Evolutionary conservation across 768 basidiomycete genomes (phyloP).

Genomic region (Tephrocybe sp.): DNA sequence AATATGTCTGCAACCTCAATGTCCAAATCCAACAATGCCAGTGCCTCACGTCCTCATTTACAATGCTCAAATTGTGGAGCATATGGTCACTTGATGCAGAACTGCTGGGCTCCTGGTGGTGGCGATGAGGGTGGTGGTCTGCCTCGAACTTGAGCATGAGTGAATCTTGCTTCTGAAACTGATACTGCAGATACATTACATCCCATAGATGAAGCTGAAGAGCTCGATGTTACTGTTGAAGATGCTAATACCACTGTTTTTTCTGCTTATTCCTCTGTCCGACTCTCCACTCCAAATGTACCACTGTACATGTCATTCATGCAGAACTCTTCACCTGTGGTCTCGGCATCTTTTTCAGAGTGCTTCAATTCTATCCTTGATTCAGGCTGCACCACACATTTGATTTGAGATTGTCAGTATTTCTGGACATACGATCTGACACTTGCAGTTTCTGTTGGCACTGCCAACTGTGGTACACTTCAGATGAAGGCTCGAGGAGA

Average conservation of each 20-base stretch:
- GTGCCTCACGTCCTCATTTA: background rate
- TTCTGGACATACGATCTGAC: constrained; percentile 17
- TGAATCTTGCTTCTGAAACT: background rate
- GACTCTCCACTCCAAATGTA: background rate
- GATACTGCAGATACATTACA: background rate
- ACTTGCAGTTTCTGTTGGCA: constrained; percentile 11
- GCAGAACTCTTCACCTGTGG: background rate
- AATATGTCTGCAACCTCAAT: too few relatives aligned
- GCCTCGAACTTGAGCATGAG: background rate
- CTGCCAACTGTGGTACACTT: constrained; percentile 21
- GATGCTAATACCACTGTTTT: background rate
- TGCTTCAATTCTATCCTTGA: constrained; percentile 17
- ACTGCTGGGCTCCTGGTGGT: constrained; percentile 7
- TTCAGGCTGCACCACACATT: constrained; percentile 21
- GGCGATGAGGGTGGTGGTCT: background rate
- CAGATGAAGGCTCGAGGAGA: constrained; percentile 8
- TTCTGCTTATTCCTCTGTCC: background rate
- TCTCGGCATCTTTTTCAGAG: background rate
- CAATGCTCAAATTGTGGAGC: constrained; percentile 1
- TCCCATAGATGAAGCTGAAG: background rate
- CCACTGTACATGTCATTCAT: background rate
- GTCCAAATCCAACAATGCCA: background rate
- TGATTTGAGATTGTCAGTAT: constrained; percentile 13
- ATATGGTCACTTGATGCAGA: background rate
- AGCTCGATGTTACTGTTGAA: background rate